Base-by-base conservation (phyloP, 1,139 yeast species). In the Saccharomyces hybrid region DNA sequence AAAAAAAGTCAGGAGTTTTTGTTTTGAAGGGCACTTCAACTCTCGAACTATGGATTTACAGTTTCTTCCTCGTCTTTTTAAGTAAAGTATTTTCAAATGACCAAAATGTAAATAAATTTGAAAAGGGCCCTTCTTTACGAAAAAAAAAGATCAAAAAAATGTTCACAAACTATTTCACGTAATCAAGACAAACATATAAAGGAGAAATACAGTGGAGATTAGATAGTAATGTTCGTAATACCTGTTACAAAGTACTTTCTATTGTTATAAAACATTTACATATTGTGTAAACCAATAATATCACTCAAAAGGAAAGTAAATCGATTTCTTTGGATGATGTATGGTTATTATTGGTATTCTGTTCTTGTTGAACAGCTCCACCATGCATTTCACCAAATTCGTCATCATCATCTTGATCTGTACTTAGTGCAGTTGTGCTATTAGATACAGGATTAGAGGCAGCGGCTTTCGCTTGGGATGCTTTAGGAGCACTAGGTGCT, bases 301-400 rank as follows among this genome's bases (percentile, higher is more conserved):
- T 4, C 5, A 16, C 13, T 38, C 16, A 38, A 16, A 38, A 38
- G n/a, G 44, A 38, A 16, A 38, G 44, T 13, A 38, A 9, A 38
- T 38, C 44, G 25, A 38, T 8, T 38, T 38, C 44, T 9, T 38
- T 38, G 5, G 44, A 38, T 16, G 44, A 38, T 16, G 25, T 16
- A 20, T 20, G 25, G 13, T 38, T 38, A 8, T 16, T 16, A 25
- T 23, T 16, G 16, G 25, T 38, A 9, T 16, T 38, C 16, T 16
- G 25, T 20, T 38, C 13, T 38, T 16, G 25, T 20, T 38, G 44
- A 9, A 38, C 44, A 16, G 44, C 25, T 16, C 44, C 44, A 2
- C 44, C 44, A 38, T 38, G 44, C 55, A 68, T 57, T 20, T 68
- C 71, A 14, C 72, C 72, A 51, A 67, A 68, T 11, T 62, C 47